phyloP scores from a whole-genome alignment of 306 rosid species.

The Quercus bicolor region DNA sequence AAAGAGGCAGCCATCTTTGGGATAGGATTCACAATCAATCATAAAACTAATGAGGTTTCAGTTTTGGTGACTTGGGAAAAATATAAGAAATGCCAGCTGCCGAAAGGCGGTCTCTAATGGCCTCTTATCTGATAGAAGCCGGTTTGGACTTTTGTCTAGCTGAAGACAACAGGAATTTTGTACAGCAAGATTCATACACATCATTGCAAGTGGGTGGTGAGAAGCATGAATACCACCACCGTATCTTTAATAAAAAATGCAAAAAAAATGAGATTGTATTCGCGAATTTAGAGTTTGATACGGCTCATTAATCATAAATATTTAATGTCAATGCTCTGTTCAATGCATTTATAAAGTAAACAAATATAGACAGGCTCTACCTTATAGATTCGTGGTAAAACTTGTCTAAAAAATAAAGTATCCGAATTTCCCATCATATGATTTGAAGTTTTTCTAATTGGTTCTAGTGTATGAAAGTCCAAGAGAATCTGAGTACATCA shows the following conservation, averaged over 20 bases:
- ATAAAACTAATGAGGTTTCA: constrained; percentile 24
- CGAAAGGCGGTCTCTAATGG: not conserved
- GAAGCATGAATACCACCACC: constrained; percentile 42
- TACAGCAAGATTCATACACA: constrained; percentile 49
- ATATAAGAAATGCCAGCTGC: not conserved
- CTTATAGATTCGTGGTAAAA: constrained; percentile 22
- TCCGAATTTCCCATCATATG: constrained; percentile 19
- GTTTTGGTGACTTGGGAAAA: not conserved
- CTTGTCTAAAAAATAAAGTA: constrained; percentile 15
- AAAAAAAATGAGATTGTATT: constrained; percentile 13
- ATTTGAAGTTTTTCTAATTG: constrained; percentile 19
- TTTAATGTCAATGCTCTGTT: constrained; percentile 22
- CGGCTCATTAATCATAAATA: not conserved
- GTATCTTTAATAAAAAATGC: constrained; percentile 14
- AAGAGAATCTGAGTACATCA: constrained; percentile 5
- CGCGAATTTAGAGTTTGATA: constrained; percentile 10
- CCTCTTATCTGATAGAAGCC: constrained; percentile 33
- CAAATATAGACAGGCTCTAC: constrained; percentile 28
- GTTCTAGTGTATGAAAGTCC: constrained; percentile 14
- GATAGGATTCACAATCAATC: constrained; percentile 20
- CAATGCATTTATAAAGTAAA: constrained; percentile 28
- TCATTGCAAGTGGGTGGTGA: constrained; percentile 46
- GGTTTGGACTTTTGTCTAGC: constrained; percentile 48
- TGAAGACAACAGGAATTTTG: constrained; percentile 46
- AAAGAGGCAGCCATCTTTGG: not conserved